Evolutionary conservation across 2,329 filamentous ascomycete genomes (phyloP).

Genomic region (Bipolaris oryzae): DNA sequence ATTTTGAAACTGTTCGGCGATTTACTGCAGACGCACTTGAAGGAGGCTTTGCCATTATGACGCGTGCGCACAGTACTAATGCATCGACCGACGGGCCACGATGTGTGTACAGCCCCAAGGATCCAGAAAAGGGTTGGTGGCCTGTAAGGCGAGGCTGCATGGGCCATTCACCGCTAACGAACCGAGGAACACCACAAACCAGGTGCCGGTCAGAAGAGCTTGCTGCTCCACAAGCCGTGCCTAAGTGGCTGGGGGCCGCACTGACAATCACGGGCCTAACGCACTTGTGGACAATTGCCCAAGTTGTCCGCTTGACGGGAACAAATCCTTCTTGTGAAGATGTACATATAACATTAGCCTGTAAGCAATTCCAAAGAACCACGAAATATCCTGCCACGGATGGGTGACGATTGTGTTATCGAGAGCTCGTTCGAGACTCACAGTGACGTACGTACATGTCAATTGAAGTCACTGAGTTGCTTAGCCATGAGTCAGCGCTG

Average conservation of each 20-base stretch:
- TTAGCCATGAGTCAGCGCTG: background rate
- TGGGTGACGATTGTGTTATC: too few species aligned
- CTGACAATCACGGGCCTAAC: constrained; percentile 1
- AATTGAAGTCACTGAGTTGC: background rate
- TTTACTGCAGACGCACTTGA: constrained; percentile 30
- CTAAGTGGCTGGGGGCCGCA: constrained; percentile 3
- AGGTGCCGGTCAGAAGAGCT: constrained; percentile 30
- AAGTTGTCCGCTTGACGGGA: background rate
- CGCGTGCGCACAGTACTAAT: constrained; percentile 25
- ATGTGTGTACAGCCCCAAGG: constrained; percentile 25
- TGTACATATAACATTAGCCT: background rate
- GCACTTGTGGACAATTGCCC: background rate
- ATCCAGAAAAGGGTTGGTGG: constrained; percentile 21
- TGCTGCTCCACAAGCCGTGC: constrained; percentile 30
- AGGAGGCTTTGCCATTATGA: constrained; percentile 32
- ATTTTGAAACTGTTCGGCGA: constrained; percentile 16
- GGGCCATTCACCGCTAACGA: constrained; percentile 34
- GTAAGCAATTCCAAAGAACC: background rate
- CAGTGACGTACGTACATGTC: background rate
- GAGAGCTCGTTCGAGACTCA: background rate
- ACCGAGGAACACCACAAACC: constrained; percentile 21
- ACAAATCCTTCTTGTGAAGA: background rate
- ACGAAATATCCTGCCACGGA: background rate
- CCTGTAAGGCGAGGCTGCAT: constrained; percentile 38
- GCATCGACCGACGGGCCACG: constrained; percentile 25